A percentile compares a stretch with the other conserved stretches of the same genome.
phyloP scores from a whole-genome alignment of 1,284 basidiomycete genomes.

The Exobasidium rhododendri region DNA sequence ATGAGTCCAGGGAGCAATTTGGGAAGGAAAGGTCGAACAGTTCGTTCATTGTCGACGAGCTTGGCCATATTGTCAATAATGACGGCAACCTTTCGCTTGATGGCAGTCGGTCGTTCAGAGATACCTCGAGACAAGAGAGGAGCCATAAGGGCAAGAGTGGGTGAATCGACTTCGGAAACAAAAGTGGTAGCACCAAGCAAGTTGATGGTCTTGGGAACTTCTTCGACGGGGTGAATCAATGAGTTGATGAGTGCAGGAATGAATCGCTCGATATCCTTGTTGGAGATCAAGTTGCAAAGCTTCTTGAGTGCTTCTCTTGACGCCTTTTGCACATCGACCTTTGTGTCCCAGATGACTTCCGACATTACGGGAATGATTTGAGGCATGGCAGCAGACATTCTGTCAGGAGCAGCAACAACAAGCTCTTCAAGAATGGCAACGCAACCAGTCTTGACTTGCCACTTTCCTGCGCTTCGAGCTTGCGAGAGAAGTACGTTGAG shows the following conservation, averaged over 20 bases:
- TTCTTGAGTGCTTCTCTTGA: constrained; percentile 91
- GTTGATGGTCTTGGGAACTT: constrained; percentile 92
- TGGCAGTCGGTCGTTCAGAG: constrained; percentile 53
- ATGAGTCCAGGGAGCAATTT: constrained; percentile 54
- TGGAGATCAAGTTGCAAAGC: constrained; percentile 67
- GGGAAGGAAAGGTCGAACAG: constrained; percentile 54
- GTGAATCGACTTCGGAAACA: constrained; percentile 99
- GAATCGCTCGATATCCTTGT: constrained; percentile 90
- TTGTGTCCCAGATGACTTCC: constrained; percentile 99
- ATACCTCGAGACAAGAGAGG: constrained; percentile 95
- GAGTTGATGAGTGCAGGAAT: constrained; percentile 89
- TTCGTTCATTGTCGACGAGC: constrained; percentile 56
- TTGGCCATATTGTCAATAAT: constrained; percentile 56
- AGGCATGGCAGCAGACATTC: constrained; percentile 87
- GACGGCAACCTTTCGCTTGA: constrained; percentile 55
- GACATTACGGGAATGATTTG: constrained; percentile 93
- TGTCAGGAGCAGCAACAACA: constrained; percentile 75
- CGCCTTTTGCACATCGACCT: constrained; percentile 98
- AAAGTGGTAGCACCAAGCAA: constrained; percentile 99
- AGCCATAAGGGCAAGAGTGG: constrained; percentile 98
- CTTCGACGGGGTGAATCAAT: constrained; percentile 97
- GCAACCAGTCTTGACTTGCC: constrained; percentile 95
- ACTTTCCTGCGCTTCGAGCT: constrained; percentile 95
- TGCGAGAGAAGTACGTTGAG: constrained; percentile 88
- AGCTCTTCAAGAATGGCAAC: constrained; percentile 85